Evolutionary conservation across 345 rosid species (phyloP).

Genomic region (Chamaenerion angustifolium): DNA sequence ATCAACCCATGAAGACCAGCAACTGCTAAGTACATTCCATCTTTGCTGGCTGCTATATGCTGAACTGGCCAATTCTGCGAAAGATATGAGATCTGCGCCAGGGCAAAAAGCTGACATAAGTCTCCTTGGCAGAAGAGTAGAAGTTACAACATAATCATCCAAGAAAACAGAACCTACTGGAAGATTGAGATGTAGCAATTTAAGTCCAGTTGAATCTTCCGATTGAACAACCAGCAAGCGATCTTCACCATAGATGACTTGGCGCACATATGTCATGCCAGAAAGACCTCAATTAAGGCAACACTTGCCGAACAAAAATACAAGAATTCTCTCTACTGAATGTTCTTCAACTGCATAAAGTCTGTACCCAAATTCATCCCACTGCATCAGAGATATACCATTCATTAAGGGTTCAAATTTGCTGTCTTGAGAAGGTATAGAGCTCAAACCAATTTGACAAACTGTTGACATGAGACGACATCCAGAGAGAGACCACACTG

Average conservation of each 20-base stretch:
- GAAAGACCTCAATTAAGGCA: conserved; percentile 91
- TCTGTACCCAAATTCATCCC: conserved; percentile 93
- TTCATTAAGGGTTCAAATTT: conserved; percentile 75
- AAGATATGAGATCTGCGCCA: conserved; percentile 66
- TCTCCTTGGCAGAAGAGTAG: conserved; percentile 3
- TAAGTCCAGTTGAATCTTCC: conserved; percentile 85
- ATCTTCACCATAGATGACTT: conserved; percentile 92
- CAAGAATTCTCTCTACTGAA: conserved; percentile 68
- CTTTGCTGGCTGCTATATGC: conserved; percentile 95
- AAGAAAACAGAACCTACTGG: conserved; percentile 48
- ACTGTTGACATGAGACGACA: conserved; percentile 96
- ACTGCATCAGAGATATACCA: conserved; percentile 81
- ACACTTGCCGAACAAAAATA: conserved; percentile 91
- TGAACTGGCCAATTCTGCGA: conserved; percentile 99
- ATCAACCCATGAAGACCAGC: conserved; percentile 94
- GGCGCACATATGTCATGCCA: conserved; percentile 81
- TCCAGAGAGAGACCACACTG: conserved; percentile 98
- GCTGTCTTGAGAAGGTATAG: conserved; percentile 74
- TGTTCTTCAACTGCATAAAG: conserved; percentile 85
- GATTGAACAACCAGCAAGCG: conserved; percentile 93
- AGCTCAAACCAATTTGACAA: conserved; percentile 79
- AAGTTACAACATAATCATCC: conserved; percentile 9
- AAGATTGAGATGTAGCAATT: conserved; percentile 79
- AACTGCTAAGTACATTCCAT: conserved; percentile 86
- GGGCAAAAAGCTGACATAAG: conserved; percentile 18